Base-by-base conservation (phyloP, 2,329 filamentous ascomycete genomes). In the Botrytis sinoallii region DNA sequence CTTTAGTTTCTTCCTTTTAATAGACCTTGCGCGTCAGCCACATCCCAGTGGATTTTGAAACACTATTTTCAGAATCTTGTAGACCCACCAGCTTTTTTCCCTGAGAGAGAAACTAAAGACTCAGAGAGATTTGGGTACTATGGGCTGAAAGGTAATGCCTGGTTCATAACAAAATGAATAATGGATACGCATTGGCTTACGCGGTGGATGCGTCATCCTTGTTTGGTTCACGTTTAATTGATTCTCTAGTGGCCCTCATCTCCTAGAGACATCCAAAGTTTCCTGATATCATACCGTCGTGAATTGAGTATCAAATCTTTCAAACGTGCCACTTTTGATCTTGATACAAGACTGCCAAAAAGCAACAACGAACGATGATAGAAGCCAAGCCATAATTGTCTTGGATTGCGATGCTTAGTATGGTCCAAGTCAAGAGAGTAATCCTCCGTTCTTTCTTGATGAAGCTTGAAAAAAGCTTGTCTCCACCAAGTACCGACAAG, bases 141-240 rank as follows among this genome's bases (percentile, higher is more conserved):
- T 16, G 42, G 52, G 22, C 46, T 38, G 66, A n/a, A 70, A 61
- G 40, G n/a, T 2, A 29, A 29, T 68, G 35, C 22, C 35, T 55
- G 48, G 65, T 42, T 55, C 65, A 57, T 32, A 32, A 42, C 52
- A 16, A 72, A 68, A 72, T 68, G 40, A 68, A 72, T 68, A 72
- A 72, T 68, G 70, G 61, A 40, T 48, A 60, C 70, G 46, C 40
- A 67, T 72, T 71, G 52, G 70, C 63, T 72, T 72, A 68, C 70
- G 70, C 29, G 35, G 60, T 65, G 59, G 60, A 8, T 66, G 10
- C 52, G 63, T 68, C 63, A 72, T 60, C 70, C 70, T 72, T 72
- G 70, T 72, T 67, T 68, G 70, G 38, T 14, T 71, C 46, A 46
- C 38, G 18, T 70, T 70, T 52, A 32, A 46, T 46, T 46, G 57